Percentiles rank a stretch among this genome's conserved stretches.
These are phyloP conservation scores for Malania oleifera DNA, from an alignment of 164 flowering plant species.

Conservation along the genomic window DNA sequence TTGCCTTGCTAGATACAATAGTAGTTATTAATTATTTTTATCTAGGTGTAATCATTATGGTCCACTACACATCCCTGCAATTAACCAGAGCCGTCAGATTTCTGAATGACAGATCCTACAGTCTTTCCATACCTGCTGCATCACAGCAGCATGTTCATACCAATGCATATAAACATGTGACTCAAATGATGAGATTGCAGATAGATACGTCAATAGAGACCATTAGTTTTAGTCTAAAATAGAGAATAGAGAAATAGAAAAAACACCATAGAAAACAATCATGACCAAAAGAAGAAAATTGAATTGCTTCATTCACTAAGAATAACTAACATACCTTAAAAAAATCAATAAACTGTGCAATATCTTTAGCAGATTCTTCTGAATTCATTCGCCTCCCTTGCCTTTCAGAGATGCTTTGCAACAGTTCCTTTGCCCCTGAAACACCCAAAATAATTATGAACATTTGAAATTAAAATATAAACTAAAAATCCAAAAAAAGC, in stretches of 20 bases:
- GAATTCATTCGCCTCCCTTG: constrained; percentile 84
- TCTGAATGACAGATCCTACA: too few relatives aligned
- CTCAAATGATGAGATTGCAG: too few relatives aligned
- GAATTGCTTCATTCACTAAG: not conserved
- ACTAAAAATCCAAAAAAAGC: not conserved
- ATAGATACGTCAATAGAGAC: too few relatives aligned
- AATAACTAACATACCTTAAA: constrained; percentile 53
- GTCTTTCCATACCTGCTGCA: too few relatives aligned
- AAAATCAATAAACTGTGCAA: constrained; percentile 63
- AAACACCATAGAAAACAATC: not conserved
- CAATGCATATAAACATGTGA: too few relatives aligned
- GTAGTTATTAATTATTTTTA: too few relatives aligned
- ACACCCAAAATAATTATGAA: constrained; percentile 5
- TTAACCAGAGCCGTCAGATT: too few relatives aligned
- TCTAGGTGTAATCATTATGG: too few relatives aligned
- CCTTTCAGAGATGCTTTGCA: constrained; percentile 80
- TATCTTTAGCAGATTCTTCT: constrained; percentile 76
- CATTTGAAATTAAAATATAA: not conserved
- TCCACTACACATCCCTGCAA: too few relatives aligned
- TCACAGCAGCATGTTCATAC: too few relatives aligned
- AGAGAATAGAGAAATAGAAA: not conserved
- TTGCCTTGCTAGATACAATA: too few relatives aligned
- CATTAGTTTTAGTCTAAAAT: too few relatives aligned
- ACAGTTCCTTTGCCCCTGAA: constrained; percentile 83
- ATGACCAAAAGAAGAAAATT: not conserved